Conservation (phyloP, 169 alveolate genomes). For the Cryptosporidium parvum region DNA sequence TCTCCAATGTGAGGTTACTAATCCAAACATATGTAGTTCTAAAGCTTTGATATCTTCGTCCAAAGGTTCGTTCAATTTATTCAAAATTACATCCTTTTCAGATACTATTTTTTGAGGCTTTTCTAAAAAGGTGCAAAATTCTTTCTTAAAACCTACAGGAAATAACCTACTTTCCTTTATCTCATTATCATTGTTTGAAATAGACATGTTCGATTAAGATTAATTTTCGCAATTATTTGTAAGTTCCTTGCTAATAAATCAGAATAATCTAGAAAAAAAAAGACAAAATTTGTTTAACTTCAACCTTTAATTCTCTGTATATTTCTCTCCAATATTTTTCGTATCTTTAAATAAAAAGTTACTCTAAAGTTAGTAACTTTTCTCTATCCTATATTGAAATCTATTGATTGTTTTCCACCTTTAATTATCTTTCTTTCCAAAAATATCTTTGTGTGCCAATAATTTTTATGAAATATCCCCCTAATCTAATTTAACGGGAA, state of each 20-base stretch:
- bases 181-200: background rate
- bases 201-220: background rate
- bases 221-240: background rate
- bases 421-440: background rate
- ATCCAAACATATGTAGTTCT: conserved; percentile 69
- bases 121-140: conserved; percentile 61
- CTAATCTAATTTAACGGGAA: background rate
- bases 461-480: background rate
- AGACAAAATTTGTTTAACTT: background rate
- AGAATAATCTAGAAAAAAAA: too few species aligned
- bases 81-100: conserved; percentile 9
- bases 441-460: background rate
- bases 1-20: conserved; percentile 69
- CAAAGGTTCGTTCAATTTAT: conserved; percentile 54
- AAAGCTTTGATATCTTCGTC: conserved; percentile 70
- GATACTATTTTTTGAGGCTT: conserved; percentile 25
- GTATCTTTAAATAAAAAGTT: too few species aligned
- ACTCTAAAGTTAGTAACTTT: background rate
- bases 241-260: too few species aligned
- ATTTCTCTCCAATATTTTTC: background rate
- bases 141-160: conserved; percentile 59
- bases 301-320: background rate
- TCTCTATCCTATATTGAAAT: background rate
- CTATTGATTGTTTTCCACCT: background rate
- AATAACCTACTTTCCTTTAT: conserved; percentile 25